Evolutionary conservation across 2,329 filamentous ascomycete species (phyloP), one percentile per base, ranked within the genome.

Genomic region (Emmonsia crescens): DNA sequence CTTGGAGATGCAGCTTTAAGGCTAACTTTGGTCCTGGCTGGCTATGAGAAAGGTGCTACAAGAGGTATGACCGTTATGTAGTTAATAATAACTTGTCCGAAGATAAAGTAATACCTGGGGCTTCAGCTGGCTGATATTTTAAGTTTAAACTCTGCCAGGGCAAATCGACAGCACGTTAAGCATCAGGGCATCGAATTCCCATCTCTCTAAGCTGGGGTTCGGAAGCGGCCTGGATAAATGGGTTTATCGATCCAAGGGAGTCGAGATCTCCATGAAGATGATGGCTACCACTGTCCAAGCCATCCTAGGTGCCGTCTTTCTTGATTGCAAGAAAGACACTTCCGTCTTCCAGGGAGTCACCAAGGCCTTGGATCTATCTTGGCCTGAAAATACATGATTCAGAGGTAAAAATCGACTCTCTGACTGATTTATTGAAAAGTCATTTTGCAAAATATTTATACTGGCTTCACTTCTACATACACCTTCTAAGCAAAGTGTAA

Each of bases 241-340:
- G 21, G 64, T 69, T 4, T 54, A 60, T 27, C 52, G n/a, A 10
- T 62, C 60, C n/a, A 61, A 36, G 40, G 4, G 54, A n/a, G 12
- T 36, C 5, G 2, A 54, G 69, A 5, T 40, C 36, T 68, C 68
- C 1, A 29, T 55, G 0, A 62, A 59, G 1, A 65, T 69, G 19
- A 71, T 73, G 65, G 71, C 72, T 0, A 68, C 64, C 3, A 69
- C 71, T 0, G 61, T 76, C 0, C 69, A 74, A 60, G 73, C 73
- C 16, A 61, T 75, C n/a, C 46, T 75, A n/a, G 73, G 72, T 2
- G 74, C 72, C 8, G 68, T 71, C 9, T 71, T 65, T 29, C 38
- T 68, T 2, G 74, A 75, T 51, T 69, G 67, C 33, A 64, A 65
- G 1, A 57, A 66, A 42, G 38, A 66, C 10, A 54, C 61, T 2